Evolutionary conservation across 1,284 basidiomycete genomes (phyloP).

Genomic region (Puccinia hordei): DNA sequence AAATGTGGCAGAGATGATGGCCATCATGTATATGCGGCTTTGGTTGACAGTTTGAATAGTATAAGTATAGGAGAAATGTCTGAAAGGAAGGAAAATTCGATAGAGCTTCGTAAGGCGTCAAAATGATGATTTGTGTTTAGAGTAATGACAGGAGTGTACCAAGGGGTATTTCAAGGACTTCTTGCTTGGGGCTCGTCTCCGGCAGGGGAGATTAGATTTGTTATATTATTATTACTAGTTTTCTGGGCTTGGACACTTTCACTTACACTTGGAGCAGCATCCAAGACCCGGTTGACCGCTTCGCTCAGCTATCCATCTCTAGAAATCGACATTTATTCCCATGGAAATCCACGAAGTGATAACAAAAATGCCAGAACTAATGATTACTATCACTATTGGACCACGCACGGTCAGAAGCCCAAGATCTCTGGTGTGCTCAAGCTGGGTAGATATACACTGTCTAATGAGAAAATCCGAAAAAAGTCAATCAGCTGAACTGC

Average conservation of each 20-base stretch:
- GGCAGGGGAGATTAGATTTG: not conserved
- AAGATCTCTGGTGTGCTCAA: not conserved
- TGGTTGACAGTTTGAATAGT: not conserved
- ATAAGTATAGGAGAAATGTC: not conserved
- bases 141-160: not conserved
- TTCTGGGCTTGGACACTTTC: no score
- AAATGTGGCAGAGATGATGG: not conserved
- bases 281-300: not conserved
- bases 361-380: not conserved
- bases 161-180: constrained; percentile 8
- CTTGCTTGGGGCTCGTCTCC: not conserved
- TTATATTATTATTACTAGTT: no score
- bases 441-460: no score
- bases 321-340: not conserved
- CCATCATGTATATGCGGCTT: not conserved
- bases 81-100: not conserved
- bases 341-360: not conserved
- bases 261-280: not conserved
- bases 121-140: constrained; percentile 1
- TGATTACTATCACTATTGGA: no score
- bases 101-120: constrained; percentile 5
- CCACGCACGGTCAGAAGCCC: not conserved
- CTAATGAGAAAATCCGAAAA: not conserved
- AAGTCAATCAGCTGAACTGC: not conserved
- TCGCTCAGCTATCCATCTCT: not conserved